A percentile compares a stretch with the other conserved stretches of the same genome.
Evolutionary conservation across 139 green algal species (phyloP).

Genomic region (Microglena sp.): DNA sequence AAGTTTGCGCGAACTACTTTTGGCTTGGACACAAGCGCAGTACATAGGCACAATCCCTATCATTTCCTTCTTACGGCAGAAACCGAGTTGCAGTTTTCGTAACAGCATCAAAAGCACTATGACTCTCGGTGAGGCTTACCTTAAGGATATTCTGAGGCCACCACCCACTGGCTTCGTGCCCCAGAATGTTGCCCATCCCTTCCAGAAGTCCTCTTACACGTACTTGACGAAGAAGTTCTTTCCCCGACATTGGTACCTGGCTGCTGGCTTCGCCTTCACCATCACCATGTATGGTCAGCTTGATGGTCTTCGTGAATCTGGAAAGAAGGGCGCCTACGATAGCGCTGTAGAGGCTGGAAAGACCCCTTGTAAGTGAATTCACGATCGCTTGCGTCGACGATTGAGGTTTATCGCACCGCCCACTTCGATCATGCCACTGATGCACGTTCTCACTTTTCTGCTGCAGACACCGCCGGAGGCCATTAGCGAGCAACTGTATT

Average conservation of each 20-base stretch:
- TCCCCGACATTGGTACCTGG: conserved; percentile 35
- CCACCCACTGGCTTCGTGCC: conserved; percentile 29
- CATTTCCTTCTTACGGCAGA: background rate
- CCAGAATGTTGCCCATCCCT: conserved; percentile 37
- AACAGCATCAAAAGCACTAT: conserved; percentile 12
- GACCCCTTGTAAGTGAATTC: conserved; percentile 37
- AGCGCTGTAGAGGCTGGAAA: conserved; percentile 28
- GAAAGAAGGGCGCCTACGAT: conserved; percentile 43
- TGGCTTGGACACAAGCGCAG: background rate
- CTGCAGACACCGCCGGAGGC: too few species aligned
- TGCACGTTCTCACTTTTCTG: too few species aligned
- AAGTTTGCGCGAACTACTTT: background rate
- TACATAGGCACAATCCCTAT: background rate
- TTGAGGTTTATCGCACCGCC: too few species aligned
- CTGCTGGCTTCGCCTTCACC: conserved; percentile 31
- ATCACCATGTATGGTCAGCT: conserved; percentile 33
- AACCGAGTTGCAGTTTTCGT: background rate
- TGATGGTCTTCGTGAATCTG: conserved; percentile 21
- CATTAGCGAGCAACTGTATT: too few species aligned
- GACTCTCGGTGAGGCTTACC: conserved; percentile 26
- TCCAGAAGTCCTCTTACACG: conserved; percentile 41
- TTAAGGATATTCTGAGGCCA: conserved; percentile 38
- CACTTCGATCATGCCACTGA: too few species aligned
- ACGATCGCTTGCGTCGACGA: too few species aligned
- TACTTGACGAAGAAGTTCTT: conserved; percentile 42